Evolutionary conservation across 2,329 filamentous ascomycete genomes (phyloP), one percentile per base, ranked within the genome.

Genomic region (Bipolaris victoriae): DNA sequence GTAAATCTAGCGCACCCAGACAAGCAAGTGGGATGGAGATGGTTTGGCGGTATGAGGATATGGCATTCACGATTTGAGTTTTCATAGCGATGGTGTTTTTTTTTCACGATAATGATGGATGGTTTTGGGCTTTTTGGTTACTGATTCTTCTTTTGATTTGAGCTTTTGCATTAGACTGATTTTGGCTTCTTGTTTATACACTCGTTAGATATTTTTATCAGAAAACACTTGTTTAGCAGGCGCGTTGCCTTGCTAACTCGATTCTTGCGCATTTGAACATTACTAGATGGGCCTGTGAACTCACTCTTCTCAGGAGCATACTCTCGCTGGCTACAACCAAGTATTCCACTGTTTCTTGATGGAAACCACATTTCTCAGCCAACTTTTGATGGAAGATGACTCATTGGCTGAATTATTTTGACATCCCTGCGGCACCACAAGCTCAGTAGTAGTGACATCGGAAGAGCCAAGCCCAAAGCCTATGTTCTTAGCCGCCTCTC

Each of bases 51-150:
- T 24, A 48, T 49, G 36, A 37, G 11, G 20, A 44, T 7, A 39
- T 20, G 45, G 31, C 40, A 54, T 52, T 57, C 50, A 33, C 26
- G 36, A 44, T 39, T 49, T 39, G 36, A 35, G 16, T 9, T 22
- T 52, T 56, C 64, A 67, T 62, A 61, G 65, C 62, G 64, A 58
- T 39, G 62, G 64, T 52, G 59, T 59, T 61, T 13, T 13, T 49
- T 54, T 13, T 13, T 49, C 52, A 49, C 49, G 47, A 52, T 44
- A 18, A 44, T 46, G 61, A 49, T 55, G 44, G 22, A 31, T 58
- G 40, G 20, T n/a, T 11, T 39, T 53, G 37, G 44, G 40, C 29
- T 41, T 48, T 62, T 45, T 60, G 37, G 47, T 56, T 58, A 54
- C 46, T 61, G 62, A 40, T 55, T 43, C 39, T 24, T 39, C 37